Percentiles rank a stretch among this genome's conserved stretches.
Conservation (phyloP, 139 green algal genomes). For the Haematococcus sp. region DNA sequence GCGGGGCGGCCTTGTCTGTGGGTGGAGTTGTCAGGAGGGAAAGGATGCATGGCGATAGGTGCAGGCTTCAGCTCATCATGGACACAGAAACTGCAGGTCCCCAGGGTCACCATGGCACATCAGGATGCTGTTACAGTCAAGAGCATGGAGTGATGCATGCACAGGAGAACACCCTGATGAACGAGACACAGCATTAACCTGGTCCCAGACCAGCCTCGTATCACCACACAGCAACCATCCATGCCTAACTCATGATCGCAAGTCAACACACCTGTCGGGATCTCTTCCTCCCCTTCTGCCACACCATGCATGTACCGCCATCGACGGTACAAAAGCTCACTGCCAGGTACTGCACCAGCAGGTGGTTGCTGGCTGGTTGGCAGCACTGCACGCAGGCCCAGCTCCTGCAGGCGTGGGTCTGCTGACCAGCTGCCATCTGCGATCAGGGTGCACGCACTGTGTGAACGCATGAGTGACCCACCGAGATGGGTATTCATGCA, state of each 20-base stretch:
- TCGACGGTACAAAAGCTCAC: slow-evolving; percentile 41
- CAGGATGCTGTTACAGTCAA: too few relatives aligned
- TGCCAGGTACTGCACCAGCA: neutral
- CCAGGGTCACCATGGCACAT: neutral
- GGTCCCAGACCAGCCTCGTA: too few relatives aligned
- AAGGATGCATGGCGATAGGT: neutral
- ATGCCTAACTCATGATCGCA: too few relatives aligned
- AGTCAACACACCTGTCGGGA: slow-evolving; percentile 67
- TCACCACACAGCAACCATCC: too few relatives aligned
- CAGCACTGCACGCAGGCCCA: slow-evolving; percentile 68
- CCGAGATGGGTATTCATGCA: too few relatives aligned
- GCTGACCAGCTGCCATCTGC: slow-evolving; percentile 29
- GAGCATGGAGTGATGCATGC: too few relatives aligned
- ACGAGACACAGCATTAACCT: too few relatives aligned
- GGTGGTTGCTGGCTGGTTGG: slow-evolving; percentile 5
- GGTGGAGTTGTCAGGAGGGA: neutral
- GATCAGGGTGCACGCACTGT: neutral
- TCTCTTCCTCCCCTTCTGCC: slow-evolving; percentile 83
- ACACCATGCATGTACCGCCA: slow-evolving; percentile 79
- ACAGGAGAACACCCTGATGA: too few relatives aligned
- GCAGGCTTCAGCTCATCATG: too few relatives aligned
- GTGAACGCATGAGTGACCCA: too few relatives aligned
- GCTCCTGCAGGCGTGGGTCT: slow-evolving; percentile 59
- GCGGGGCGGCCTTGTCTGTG: slow-evolving; percentile 70
- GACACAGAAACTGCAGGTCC: neutral